These are phyloP conservation scores for Gautieria morchelliformis DNA, from an alignment of 768 basidiomycete species.

Conservation along the genomic window DNA sequence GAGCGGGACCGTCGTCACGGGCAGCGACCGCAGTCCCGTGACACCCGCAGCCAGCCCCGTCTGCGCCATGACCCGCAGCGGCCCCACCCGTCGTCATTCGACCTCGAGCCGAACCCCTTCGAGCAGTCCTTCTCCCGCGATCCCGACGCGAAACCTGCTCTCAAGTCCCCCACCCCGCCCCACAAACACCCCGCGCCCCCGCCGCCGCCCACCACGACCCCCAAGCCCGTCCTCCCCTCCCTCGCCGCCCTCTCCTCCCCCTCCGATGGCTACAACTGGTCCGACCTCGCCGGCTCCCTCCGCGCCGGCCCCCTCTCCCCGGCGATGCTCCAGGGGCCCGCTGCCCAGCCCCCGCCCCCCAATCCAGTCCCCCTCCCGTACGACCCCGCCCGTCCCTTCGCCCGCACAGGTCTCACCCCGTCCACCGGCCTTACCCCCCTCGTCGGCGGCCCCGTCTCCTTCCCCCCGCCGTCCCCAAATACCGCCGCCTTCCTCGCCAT, in stretches of 20 bases:
- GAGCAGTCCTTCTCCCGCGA: constrained; percentile 79
- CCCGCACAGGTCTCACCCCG: constrained; percentile 75
- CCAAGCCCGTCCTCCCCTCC: constrained; percentile 75
- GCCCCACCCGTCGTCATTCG: constrained; percentile 54
- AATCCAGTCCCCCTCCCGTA: constrained; percentile 33
- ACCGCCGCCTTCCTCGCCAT: constrained; percentile 90
- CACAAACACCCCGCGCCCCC: constrained; percentile 15
- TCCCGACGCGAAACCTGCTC: background rate
- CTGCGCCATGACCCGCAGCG: background rate
- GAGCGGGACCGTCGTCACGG: background rate
- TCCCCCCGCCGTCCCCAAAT: constrained; percentile 78
- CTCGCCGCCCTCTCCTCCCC: constrained; percentile 50
- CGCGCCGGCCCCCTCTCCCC: constrained; percentile 91
- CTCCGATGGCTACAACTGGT: constrained; percentile 53
- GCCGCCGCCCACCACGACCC: constrained; percentile 22
- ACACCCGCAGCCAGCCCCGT: background rate
- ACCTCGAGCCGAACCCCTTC: constrained; percentile 85
- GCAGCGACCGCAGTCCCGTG: background rate
- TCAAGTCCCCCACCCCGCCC: constrained; percentile 19
- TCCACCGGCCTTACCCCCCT: constrained; percentile 80
- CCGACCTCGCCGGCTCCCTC: constrained; percentile 60
- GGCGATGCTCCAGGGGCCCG: constrained; percentile 88
- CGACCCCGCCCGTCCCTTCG: constrained; percentile 55
- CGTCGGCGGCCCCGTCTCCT: constrained; percentile 61
- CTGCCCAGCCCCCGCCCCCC: constrained; percentile 11